phyloP scores from a whole-genome alignment of 805 yeast genomes.

The Brettanomyces nanus region DNA sequence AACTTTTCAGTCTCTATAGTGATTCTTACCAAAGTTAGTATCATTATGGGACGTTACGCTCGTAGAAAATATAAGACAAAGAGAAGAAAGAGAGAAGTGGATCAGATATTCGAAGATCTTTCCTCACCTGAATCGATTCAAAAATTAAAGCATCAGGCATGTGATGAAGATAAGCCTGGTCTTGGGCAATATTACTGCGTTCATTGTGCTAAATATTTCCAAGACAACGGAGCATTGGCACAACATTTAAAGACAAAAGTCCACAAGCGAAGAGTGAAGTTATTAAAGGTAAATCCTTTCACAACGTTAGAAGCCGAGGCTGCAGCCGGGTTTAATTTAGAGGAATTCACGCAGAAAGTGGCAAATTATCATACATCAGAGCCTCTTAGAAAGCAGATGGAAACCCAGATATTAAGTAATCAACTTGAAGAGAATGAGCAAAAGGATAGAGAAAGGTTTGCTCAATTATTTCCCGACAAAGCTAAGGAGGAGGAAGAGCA shows the following conservation, averaged over 20 bases:
- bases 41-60: conserved; percentile 75
- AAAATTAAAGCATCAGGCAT: conserved; percentile 66
- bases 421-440: conserved; percentile 25
- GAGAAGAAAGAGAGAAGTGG: conserved; percentile 79
- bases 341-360: conserved; percentile 55
- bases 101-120: conserved; percentile 72
- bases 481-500: conserved; percentile 8
- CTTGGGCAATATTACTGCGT: conserved; percentile 91
- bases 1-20: too few relatives aligned
- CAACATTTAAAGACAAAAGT: conserved; percentile 68
- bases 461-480: conserved; percentile 20
- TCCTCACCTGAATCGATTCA: conserved; percentile 54
- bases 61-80: conserved; percentile 83
- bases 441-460: conserved; percentile 23
- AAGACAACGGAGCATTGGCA: conserved; percentile 62
- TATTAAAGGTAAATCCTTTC: conserved; percentile 70
- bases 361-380: conserved; percentile 47
- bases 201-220: conserved; percentile 90
- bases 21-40: too few relatives aligned
- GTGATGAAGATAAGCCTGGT: conserved; percentile 89
- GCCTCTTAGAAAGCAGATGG: conserved; percentile 37
- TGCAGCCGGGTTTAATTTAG: conserved; percentile 73
- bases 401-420: conserved; percentile 24
- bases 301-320: conserved; percentile 86
- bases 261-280: conserved; percentile 82